A percentile compares a stretch with the other conserved stretches of the same genome.
These are phyloP conservation scores for Dentipellis fragilis DNA, from an alignment of 768 basidiomycete genomes.

Conservation along the genomic window DNA sequence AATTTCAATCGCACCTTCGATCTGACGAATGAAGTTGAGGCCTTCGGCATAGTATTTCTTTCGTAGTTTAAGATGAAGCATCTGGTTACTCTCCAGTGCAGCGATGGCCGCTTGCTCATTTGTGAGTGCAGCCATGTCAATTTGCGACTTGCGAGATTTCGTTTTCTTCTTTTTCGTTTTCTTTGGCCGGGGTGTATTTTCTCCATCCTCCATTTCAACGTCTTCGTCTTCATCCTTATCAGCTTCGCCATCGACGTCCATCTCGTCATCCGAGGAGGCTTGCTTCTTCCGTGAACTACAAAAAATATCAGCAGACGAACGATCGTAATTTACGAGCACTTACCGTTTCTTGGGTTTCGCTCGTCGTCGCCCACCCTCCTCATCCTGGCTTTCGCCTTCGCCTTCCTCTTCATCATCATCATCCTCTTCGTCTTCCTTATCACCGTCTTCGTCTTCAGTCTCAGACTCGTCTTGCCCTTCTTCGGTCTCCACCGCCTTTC, in stretches of 20 bases:
- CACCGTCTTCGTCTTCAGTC: constrained; percentile 22
- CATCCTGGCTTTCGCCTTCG: constrained; percentile 13
- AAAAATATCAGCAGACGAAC: not conserved
- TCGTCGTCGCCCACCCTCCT: constrained; percentile 19
- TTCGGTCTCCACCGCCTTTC: constrained; percentile 26
- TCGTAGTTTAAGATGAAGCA: constrained; percentile 56
- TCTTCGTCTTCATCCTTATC: constrained; percentile 25
- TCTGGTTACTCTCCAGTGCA: constrained; percentile 53
- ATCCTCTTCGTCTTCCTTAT: constrained; percentile 22
- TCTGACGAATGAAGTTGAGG: constrained; percentile 65
- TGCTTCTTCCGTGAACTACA: not conserved
- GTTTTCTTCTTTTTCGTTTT: constrained; percentile 27
- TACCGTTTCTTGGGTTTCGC: constrained; percentile 13
- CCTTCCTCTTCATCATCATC: constrained; percentile 10
- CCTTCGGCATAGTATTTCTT: constrained; percentile 87
- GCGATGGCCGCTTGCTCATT: constrained; percentile 66
- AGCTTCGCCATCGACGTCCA: constrained; percentile 44
- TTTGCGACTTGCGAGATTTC: constrained; percentile 46
- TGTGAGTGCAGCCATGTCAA: constrained; percentile 51
- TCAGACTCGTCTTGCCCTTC: constrained; percentile 17
- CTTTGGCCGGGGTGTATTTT: not conserved
- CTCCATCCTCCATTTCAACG: constrained; percentile 7
- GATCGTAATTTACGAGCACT: not conserved
- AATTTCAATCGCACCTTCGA: constrained; percentile 59
- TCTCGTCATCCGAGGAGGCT: constrained; percentile 30